Percentiles rank a stretch among this genome's conserved stretches.
These are phyloP conservation scores for Boletus vermiculosoides DNA, from an alignment of 768 basidiomycete species.

Conservation along the genomic window DNA sequence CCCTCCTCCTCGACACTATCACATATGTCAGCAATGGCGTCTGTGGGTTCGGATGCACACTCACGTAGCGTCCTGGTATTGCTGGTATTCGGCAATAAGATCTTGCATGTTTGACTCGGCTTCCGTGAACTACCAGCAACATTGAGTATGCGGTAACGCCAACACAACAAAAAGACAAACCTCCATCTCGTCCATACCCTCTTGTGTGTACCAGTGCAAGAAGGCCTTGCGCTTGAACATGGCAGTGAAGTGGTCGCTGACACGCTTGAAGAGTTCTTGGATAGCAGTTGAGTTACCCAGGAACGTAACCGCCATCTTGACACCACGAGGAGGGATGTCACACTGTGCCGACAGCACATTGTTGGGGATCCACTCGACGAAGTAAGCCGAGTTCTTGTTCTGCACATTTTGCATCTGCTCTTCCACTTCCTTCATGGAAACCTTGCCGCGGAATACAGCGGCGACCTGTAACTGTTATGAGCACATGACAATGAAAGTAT, in stretches of 20 bases:
- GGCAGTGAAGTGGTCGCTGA: conserved; percentile 96
- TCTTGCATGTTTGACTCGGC: conserved; percentile 99
- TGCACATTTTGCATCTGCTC: conserved; percentile 98
- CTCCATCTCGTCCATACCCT: conserved; percentile 99
- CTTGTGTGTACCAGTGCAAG: conserved; percentile 99
- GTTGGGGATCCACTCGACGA: conserved; percentile 99
- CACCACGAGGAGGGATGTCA: conserved; percentile 92
- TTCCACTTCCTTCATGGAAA: conserved; percentile 99
- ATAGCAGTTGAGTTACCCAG: conserved; percentile 97
- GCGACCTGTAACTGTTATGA: conserved; percentile 56
- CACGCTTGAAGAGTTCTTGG: conserved; percentile 98
- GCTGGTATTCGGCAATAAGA: conserved; percentile 96
- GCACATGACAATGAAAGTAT: neutral
- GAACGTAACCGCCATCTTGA: conserved; percentile 98
- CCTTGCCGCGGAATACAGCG: conserved; percentile 98
- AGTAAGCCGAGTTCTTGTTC: conserved; percentile 97
- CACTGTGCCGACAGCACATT: conserved; percentile 98
- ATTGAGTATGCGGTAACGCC: neutral
- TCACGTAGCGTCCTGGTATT: conserved; percentile 92
- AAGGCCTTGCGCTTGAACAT: conserved; percentile 99
- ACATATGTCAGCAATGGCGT: conserved; percentile 13
- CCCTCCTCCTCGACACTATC: conserved; percentile 79
- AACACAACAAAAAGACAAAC: conserved; percentile 31
- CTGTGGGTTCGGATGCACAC: conserved; percentile 31
- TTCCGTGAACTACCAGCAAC: conserved; percentile 73